Base-by-base conservation (phyloP, 805 yeast species). In the Pichia exigua region DNA sequence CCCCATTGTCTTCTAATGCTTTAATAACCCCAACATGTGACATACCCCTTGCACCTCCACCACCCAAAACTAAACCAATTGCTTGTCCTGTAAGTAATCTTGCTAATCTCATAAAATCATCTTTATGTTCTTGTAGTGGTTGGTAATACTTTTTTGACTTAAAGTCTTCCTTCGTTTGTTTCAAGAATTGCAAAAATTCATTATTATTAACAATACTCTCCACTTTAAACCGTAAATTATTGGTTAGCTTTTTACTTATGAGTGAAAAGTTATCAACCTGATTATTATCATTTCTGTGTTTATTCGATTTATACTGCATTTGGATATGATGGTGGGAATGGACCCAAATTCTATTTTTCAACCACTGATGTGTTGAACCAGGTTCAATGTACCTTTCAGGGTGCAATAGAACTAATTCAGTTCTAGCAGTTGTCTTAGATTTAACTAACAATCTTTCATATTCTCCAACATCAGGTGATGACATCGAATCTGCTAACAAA, bases 31-130 rank as follows among this genome's bases (percentile, higher is more conserved):
- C 99, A 42, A 92, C 74, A 65, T 92, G 99, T 15, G 96, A 79
- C 15, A 92, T 75, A 1, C 99, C 99, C 59, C 98, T 75, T 0
- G 98, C 96, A 43, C 99, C 99, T 42, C 99, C 99, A 15, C 99
- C 99, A 8, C 99, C 99, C 4, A 92, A 72, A 7, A 92, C 97
- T 20, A 94, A 72, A 0, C 98, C 99, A 42, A 94, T 87, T 0
- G 97, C 96, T 64, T 90, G 89, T 9, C 96, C 96, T 0, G 97
- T 87, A 17, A 92, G 69, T 10, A 94, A 78, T 61, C 99, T 76
- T 0, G 99, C 98, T 39, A 92, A 69, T 52, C 99, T 76, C 66
- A 88, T 73, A 65, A 94, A 94, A 65, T 92, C 99, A 64, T 84
- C 85, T 65, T 91, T 91, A 64, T 87, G 90, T 13, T 78, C 70